A percentile compares a stretch with the other conserved stretches of the same genome.
Conservation (phyloP, 768 basidiomycete species). For the Cubamyces lactineus region DNA sequence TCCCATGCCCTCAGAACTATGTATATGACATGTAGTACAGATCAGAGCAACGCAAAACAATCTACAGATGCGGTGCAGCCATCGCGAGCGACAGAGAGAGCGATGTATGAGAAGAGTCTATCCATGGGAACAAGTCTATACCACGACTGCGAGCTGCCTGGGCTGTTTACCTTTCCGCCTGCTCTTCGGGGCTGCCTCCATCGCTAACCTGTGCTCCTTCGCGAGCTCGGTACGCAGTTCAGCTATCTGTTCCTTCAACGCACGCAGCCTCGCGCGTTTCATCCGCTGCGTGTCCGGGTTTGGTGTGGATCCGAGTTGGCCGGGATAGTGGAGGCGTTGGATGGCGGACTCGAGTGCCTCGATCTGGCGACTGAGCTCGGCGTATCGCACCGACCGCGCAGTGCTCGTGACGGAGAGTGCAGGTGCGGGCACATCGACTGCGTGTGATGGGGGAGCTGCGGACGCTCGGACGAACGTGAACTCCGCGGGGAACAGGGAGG, state of each 20-base stretch:
- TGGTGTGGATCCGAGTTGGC: neutral
- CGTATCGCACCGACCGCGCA: conserved; percentile 12
- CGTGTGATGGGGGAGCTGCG: conserved; percentile 5
- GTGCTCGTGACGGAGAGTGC: conserved; percentile 18
- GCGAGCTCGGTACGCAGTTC: conserved; percentile 5
- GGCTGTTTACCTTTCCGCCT: neutral
- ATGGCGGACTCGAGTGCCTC: conserved; percentile 9
- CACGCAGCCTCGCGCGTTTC: neutral
- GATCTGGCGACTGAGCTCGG: conserved; percentile 15
- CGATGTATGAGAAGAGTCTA: neutral
- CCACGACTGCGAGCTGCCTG: neutral
- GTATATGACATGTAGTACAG: neutral
- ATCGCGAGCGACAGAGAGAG: neutral
- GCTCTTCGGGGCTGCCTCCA: conserved; percentile 9
- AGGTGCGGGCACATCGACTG: conserved; percentile 15
- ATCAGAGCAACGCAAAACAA: neutral
- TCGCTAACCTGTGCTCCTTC: conserved; percentile 10
- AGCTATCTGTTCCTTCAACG: conserved; percentile 5
- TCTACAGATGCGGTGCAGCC: neutral
- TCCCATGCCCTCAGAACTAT: conserved; percentile 2
- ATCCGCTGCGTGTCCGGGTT: neutral
- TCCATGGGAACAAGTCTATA: neutral
- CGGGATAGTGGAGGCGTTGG: conserved; percentile 7
- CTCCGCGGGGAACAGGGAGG: neutral
- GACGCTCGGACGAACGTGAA: neutral